Evolutionary conservation across 495 filamentous ascomycete genomes (phyloP).

Genomic region (Neurospora sp.): DNA sequence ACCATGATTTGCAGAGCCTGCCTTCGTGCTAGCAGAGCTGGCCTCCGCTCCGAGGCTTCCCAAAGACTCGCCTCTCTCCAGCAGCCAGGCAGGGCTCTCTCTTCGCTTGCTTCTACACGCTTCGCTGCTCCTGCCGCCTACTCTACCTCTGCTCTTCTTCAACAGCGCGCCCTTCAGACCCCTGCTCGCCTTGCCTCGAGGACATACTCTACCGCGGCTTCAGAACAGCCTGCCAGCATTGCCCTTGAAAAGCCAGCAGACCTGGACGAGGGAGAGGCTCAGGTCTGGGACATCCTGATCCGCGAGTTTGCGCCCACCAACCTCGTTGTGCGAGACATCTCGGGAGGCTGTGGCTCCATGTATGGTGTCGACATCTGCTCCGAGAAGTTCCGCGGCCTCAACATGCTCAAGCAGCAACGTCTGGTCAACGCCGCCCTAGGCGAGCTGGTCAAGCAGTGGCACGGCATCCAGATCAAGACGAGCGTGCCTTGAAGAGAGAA

Average conservation of each 20-base stretch:
- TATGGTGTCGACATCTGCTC: constrained; percentile 63
- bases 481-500: constrained; percentile 24
- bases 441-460: constrained; percentile 66
- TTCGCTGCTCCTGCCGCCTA: background rate
- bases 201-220: background rate
- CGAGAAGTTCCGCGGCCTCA: constrained; percentile 52
- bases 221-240: background rate
- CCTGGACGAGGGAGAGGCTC: constrained; percentile 33
- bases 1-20: constrained; percentile 20
- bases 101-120: background rate
- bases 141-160: background rate
- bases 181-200: background rate
- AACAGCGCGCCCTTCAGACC: constrained; percentile 1
- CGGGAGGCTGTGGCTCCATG: constrained; percentile 72
- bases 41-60: background rate
- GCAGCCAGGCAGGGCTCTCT: background rate
- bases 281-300: constrained; percentile 34
- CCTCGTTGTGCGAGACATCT: constrained; percentile 60
- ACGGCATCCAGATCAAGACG: constrained; percentile 65
- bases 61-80: background rate
- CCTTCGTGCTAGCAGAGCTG: constrained; percentile 8
- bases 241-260: constrained; percentile 29
- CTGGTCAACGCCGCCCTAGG: constrained; percentile 57
- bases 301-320: constrained; percentile 35
- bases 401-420: constrained; percentile 62